Evolutionary conservation across 1,284 basidiomycete genomes (phyloP), one percentile per base, ranked within the genome.

Genomic region (Heterobasidion irregulare): DNA sequence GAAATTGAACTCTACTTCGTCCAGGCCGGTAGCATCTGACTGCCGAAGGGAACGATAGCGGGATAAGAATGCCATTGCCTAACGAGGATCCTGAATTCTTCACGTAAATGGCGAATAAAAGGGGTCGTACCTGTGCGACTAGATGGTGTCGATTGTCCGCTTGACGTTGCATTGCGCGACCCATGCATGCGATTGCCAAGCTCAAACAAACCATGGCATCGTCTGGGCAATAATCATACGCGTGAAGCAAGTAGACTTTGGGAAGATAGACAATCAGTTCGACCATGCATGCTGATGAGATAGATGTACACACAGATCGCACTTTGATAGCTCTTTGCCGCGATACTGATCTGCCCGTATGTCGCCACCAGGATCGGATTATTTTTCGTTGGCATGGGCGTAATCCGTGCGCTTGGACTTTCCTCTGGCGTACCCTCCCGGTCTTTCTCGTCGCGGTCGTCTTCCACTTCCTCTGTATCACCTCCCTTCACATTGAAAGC

Each of bases 131-230:
- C 72, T 92, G 89, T 26, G 83, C 75, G 49, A 94, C 77, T 53
- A 92, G 80, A 66, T 96, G 92, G 64, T 98, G 89, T 49, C 94
- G 74, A 67, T 99, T 98, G 70, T 98, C 96, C 6, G 89, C 86
- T 67, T 98, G 94, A 9, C 96, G 80, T 62, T 96, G 92, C 83
- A 93, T 92, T 0, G 93, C 87, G 41, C 96, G 80, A 8, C 92
- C 91, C 38, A 96, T 74, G 47, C 90, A 97, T 0, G 92, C 86
- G 43, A 94, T 83, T 0, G 87, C 89, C 6, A 96, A 76, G 38
- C 79, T 83, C 13, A 99, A 73, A 65, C 89, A 94, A 16, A 97
- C 76, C 66, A 97, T 75, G 0, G 94, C 89, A 66, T 98, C 92
- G 33, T 89, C 77, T 0, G 83, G 87, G 59, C 85, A 86, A 58